Evolutionary conservation across 176 grass and related monocot species (phyloP), one percentile per base, ranked within the genome.

Genomic region (Oryza glaberrima): DNA sequence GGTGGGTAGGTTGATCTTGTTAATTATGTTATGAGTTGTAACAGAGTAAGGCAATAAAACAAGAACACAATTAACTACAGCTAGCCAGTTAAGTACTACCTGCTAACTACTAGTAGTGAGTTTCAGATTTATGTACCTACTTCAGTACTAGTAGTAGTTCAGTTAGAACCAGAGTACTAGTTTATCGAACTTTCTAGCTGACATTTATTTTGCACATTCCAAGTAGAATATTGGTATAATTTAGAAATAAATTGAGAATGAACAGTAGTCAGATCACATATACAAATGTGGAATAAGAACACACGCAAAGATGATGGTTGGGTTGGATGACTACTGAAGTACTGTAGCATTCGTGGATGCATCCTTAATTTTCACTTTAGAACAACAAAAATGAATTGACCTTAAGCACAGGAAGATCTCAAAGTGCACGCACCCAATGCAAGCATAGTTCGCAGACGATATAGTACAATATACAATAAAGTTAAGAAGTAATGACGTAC

Each of bases 401-500:
- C 56, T 61, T 20, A 61, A 61, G 10, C 56, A 61, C 6, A 20
- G 56, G 56, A 61, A 20, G 56, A 61, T 61, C 19, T 61, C 20
- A 61, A 61, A 61, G 20, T 61, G 56, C 56, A 61, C 10, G 56
- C 56, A 61, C 1, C 34, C 34, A 35, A 35, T 34, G 40, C 40
- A 43, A 36, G 35, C 0, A 63, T 63, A 23, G 20, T 60, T 60
- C 9, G 6, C 56, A 60, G 20, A 0, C 20, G 8, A 63, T 63
- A 23, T 23, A 22, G n/a, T 61, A 20, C 16, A 56, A 56, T 1
- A 20, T 1, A 20, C 34, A 56, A 56, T 0, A 9, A 5, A 20
- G 54, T 58, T 58, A 8, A 58, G 5, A 58, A 69, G 13, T n/a
- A 46, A 35, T 69, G 11, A 85, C 94, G 81, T 71, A 93, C 94